phyloP scores from a whole-genome alignment of 2,329 filamentous ascomycete species.

The Diplocarpon rosae region DNA sequence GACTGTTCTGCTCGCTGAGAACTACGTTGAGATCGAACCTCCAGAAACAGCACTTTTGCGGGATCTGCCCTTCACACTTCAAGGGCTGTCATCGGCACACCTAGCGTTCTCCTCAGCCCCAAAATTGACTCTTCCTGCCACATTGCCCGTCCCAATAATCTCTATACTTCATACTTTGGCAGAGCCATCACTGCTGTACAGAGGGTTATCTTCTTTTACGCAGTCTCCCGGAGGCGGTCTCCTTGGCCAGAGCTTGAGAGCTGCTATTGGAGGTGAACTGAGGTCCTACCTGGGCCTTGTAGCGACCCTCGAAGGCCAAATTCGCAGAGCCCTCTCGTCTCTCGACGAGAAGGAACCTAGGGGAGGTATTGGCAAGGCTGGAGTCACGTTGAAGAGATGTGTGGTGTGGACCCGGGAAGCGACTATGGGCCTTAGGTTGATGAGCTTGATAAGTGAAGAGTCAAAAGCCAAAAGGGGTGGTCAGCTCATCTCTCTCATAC shows the following conservation, averaged over 20 bases:
- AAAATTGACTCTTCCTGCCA: conserved; percentile 63
- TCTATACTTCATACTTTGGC: conserved; percentile 82
- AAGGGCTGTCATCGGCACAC: conserved; percentile 81
- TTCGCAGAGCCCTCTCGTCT: conserved; percentile 66
- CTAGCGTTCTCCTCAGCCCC: conserved; percentile 62
- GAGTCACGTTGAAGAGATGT: conserved; percentile 88
- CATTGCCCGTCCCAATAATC: conserved; percentile 72
- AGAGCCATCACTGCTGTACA: conserved; percentile 88
- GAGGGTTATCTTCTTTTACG: conserved; percentile 68
- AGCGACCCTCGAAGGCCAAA: conserved; percentile 85
- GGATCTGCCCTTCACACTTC: conserved; percentile 85
- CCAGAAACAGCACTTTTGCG: conserved; percentile 57
- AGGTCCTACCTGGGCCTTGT: conserved; percentile 84
- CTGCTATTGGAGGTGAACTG: conserved; percentile 74
- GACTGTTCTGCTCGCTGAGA: conserved; percentile 45
- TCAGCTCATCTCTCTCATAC: conserved; percentile 85
- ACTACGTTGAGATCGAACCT: conserved; percentile 46
- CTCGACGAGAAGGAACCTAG: conserved; percentile 58
- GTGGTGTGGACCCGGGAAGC: conserved; percentile 96
- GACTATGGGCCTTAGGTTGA: conserved; percentile 85
- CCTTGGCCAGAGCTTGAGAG: conserved; percentile 83
- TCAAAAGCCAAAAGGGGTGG: conserved; percentile 77
- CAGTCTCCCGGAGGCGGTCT: conserved; percentile 72
- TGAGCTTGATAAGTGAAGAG: conserved; percentile 91
- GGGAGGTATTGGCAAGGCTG: conserved; percentile 67